Evolutionary conservation across 306 rosid species (phyloP), one percentile per base, ranked within the genome.

Genomic region (Fragaria nilgerrensis): DNA sequence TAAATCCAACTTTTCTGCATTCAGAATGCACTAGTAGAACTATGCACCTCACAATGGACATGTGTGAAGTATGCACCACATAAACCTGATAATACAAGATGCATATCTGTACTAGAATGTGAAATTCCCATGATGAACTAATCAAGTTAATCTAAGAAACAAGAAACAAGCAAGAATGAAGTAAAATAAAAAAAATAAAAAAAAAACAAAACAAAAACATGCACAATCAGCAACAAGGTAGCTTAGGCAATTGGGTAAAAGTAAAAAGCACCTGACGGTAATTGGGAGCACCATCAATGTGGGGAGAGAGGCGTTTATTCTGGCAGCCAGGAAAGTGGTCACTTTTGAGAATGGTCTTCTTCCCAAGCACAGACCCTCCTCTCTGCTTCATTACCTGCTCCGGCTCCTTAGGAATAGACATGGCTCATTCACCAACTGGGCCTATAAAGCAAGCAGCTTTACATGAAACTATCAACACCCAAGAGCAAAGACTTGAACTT

Each of bases 271-370:
- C 96, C 88, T 90, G 97, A 32, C 98, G 98, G 75, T 93, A 93
- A 85, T 93, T 93, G 41, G 98, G 97, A 87, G 98, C 98, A n/a
- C 98, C 98, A 15, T 90, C 96, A 82, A 93, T 90, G 76, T 90
- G 97, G 73, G 98, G 94, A 36, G 83, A 83, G 75, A 93, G 75
- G 39, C 97, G 98, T 75, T 91, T 93, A 81, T 93, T 91, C 86
- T 93, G 98, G 79, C 98, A 93, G 58, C 98, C 98, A 7, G 98
- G 98, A 75, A 93, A 93, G 78, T 93, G 98, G 92, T 93, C 98
- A 70, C 97, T 91, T 77, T 93, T 93, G 27, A 93, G 90, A 87
- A 93, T 93, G 20, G 98, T 93, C 83, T 90, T 90, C 89, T 93
- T 93, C 11, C 98, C 98, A 25, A 93, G 73, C 8, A 93, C 98